These are phyloP conservation scores for Ustilago bromivora DNA, from an alignment of 1,284 basidiomycete genomes.

Conservation along the genomic window DNA sequence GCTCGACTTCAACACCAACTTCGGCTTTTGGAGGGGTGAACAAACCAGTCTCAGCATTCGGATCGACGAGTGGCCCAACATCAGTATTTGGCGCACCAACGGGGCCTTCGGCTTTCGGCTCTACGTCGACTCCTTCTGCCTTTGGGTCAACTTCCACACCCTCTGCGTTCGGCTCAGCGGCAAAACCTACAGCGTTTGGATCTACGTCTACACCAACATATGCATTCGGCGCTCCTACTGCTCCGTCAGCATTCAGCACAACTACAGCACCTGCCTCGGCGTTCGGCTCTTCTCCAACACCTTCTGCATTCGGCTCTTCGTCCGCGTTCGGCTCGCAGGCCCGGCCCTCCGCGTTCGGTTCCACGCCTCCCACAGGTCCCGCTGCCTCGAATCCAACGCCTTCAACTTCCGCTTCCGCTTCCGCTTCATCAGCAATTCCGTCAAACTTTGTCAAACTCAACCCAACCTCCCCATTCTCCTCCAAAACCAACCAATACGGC, in stretches of 20 bases:
- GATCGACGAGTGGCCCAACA: conserved; percentile 8
- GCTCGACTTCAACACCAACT: conserved; percentile 14
- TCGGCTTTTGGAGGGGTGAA: conserved; percentile 22
- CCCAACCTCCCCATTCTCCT: conserved; percentile 25
- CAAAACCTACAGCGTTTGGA: conserved; percentile 30
- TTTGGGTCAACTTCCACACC: conserved; percentile 13
- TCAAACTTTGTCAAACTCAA: conserved; percentile 28
- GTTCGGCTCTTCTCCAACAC: conserved; percentile 12
- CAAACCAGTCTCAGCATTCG: conserved; percentile 26
- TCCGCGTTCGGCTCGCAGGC: conserved; percentile 22
- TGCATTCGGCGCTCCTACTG: conserved; percentile 21
- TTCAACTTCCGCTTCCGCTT: background rate
- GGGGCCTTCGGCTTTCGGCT: conserved; percentile 9
- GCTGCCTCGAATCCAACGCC: background rate
- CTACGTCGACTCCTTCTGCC: background rate
- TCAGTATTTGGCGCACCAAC: conserved; percentile 2
- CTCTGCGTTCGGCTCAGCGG: conserved; percentile 23
- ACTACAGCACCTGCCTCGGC: conserved; percentile 5
- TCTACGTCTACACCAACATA: conserved; percentile 13
- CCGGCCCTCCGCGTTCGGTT: conserved; percentile 26
- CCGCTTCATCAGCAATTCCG: background rate
- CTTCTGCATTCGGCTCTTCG: conserved; percentile 22
- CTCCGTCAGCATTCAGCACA: conserved; percentile 28
- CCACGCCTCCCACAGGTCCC: conserved; percentile 2
- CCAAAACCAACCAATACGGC: conserved; percentile 19